These are phyloP conservation scores for Stropharia rugosoannulata DNA, from an alignment of 768 basidiomycete genomes.

Conservation along the genomic window DNA sequence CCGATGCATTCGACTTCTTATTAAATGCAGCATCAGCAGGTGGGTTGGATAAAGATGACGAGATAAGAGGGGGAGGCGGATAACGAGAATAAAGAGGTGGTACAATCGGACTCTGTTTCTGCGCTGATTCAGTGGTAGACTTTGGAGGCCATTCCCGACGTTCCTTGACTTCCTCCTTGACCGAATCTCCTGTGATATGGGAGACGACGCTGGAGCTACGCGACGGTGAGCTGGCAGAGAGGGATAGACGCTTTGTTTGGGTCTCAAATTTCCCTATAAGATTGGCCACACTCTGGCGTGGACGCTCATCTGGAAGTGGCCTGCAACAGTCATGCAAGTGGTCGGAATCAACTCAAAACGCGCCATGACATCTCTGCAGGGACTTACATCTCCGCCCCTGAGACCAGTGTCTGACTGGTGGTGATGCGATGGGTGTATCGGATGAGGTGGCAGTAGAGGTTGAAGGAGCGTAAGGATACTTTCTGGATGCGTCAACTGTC, in stretches of 20 bases:
- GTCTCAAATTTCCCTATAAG: slow-evolving; percentile 89
- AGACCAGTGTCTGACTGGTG: not conserved
- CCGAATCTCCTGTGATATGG: slow-evolving; percentile 61
- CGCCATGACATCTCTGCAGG: slow-evolving; percentile 8
- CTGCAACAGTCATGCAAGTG: slow-evolving; percentile 33
- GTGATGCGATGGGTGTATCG: not conserved
- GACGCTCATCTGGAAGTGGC: slow-evolving; percentile 87
- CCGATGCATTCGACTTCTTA: not conserved
- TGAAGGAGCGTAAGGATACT: not conserved
- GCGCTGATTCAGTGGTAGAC: slow-evolving; percentile 25
- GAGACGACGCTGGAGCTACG: slow-evolving; percentile 70
- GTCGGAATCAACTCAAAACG: slow-evolving; percentile 20
- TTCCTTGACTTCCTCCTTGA: slow-evolving; percentile 67
- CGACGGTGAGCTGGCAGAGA: slow-evolving; percentile 33
- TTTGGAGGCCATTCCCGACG: slow-evolving; percentile 79
- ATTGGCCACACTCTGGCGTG: slow-evolving; percentile 84
- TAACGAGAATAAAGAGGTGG: slow-evolving; percentile 36
- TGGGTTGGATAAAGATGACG: slow-evolving; percentile 27
- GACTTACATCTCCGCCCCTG: slow-evolving; percentile 33
- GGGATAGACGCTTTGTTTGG: slow-evolving; percentile 66
- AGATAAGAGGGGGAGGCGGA: slow-evolving; percentile 32
- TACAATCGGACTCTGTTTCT: slow-evolving; percentile 33
- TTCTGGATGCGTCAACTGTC: not conserved
- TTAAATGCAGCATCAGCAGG: slow-evolving; percentile 9
- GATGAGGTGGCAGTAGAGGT: not conserved